phyloP scores from a whole-genome alignment of 176 grass and related monocot genomes.

The Luzula sylvatica region DNA sequence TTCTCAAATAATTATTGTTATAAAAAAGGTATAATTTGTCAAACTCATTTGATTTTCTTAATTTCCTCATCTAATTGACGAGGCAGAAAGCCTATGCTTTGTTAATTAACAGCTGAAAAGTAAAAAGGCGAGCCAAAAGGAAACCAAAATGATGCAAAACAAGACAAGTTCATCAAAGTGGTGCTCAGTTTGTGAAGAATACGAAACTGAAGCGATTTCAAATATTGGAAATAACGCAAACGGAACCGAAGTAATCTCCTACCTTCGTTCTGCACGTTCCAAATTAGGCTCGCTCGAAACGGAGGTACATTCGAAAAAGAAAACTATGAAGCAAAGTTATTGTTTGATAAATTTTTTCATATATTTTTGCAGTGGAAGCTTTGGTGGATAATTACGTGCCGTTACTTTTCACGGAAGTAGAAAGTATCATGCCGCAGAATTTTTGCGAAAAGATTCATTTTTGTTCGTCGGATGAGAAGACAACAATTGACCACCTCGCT shows the following conservation, averaged over 20 bases:
- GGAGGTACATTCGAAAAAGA: slow-evolving; percentile 29
- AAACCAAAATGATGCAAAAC: background rate
- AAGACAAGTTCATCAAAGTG: slow-evolving; percentile 27
- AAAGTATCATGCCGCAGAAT: slow-evolving; percentile 47
- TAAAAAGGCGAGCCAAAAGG: slow-evolving; percentile 19
- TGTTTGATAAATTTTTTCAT: slow-evolving; percentile 4
- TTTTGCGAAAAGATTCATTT: slow-evolving; percentile 56
- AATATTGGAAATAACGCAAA: slow-evolving; percentile 66
- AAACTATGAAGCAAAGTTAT: background rate
- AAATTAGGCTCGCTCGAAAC: slow-evolving; percentile 35
- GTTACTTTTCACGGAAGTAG: slow-evolving; percentile 47
- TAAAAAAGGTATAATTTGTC: slow-evolving; percentile 3
- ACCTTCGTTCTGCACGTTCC: slow-evolving; percentile 49
- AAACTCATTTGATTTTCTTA: too few relatives aligned
- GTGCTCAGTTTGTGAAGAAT: slow-evolving; percentile 55
- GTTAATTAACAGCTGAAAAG: slow-evolving; percentile 29
- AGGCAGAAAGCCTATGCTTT: too few relatives aligned
- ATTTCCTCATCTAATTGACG: too few relatives aligned
- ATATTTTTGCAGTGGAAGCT: slow-evolving; percentile 43
- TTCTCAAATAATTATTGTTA: background rate
- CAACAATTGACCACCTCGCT: slow-evolving; percentile 17
- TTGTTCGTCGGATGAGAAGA: slow-evolving; percentile 22
- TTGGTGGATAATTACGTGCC: slow-evolving; percentile 63
- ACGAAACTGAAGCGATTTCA: slow-evolving; percentile 40
- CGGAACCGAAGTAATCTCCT: slow-evolving; percentile 33